Evolutionary conservation across 352 stramenopile species (phyloP), one percentile per base, ranked within the genome.

Genomic region (Phytophthora multivora): DNA sequence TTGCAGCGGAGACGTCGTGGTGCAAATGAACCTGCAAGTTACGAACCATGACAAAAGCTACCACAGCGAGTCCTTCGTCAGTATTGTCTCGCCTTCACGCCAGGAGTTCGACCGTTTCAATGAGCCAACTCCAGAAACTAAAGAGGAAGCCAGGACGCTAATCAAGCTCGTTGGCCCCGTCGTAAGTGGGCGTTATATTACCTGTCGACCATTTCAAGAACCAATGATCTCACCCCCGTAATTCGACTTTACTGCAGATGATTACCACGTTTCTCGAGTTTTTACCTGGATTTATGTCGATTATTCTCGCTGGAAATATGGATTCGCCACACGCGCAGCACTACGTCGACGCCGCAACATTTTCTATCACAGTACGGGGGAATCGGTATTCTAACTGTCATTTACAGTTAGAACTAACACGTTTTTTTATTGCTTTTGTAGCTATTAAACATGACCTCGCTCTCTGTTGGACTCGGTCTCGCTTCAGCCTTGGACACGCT

Each of bases 401-500:
- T 40, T 40, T 40, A 40, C 8, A 33, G 28, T 11, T 13, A 33
- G 8, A 12, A 33, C 28, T 33, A 33, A 33, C 28, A 33, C 28
- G 7, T 31, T 31, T 31, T 8, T 1, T 4, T 33, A 13, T 33
- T 33, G 11, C 7, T 33, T 40, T 39, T 33, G 39, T 51, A 58
- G 51, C 40, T 59, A 15, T n/a, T 62, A 6, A 54, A 54, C 26
- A 35, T 62, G 10, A 60, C 41, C 1, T 51, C 73, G 12, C 63
- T 91, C 38, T 72, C 77, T 3, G 65, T 86, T 5, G 81, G 73
- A 19, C 69, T 90, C 28, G 79, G 77, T 5, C 60, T 91, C 6
- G 66, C 80, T 19, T 87, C 79, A n/a, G 85, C 81, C 11, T 71
- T 94, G 28, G 83, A 94, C 51, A 94, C 85, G 47, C 71, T 94